A percentile compares a stretch with the other conserved stretches of the same genome.
Conservation (phyloP, 257 asterid species). For the Gentiana straminea region DNA sequence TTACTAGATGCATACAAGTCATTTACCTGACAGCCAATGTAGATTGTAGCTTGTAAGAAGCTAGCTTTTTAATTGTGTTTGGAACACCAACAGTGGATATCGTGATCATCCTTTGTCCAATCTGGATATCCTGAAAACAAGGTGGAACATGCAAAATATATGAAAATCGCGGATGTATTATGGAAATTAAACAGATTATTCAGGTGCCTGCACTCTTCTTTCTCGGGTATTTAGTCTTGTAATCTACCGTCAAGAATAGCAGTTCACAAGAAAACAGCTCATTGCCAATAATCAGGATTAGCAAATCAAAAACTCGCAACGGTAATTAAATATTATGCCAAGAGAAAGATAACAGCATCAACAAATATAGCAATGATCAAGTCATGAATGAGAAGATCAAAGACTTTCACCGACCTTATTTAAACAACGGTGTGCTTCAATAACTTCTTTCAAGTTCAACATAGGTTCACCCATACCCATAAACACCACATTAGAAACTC, state of each 20-base stretch:
- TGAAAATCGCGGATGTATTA: constrained; percentile 6
- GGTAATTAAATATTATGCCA: too few species aligned
- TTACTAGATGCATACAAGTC: too few species aligned
- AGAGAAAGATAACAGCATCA: too few species aligned
- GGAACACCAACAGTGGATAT: constrained; percentile 97
- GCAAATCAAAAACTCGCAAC: too few species aligned
- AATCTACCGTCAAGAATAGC: too few species aligned
- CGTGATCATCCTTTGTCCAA: constrained; percentile 98
- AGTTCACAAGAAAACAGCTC: too few species aligned
- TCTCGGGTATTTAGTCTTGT: too few species aligned
- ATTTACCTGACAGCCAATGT: constrained; percentile 84
- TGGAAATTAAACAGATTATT: neutral
- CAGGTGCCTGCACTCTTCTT: too few species aligned
- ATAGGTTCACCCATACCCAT: constrained; percentile 99
- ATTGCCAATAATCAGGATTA: too few species aligned
- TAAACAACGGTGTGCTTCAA: constrained; percentile 88
- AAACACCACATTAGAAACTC: constrained; percentile 93
- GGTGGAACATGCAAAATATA: constrained; percentile 6
- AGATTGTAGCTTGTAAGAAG: constrained; percentile 89
- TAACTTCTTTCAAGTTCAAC: constrained; percentile 89
- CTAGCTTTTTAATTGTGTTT: constrained; percentile 74
- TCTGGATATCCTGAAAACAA: constrained; percentile 59
- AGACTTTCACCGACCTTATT: constrained; percentile 46
- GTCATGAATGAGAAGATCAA: too few species aligned
- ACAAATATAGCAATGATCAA: too few species aligned